Conservation (phyloP, 208 protist genomes). For the Crithidia bombi region DNA sequence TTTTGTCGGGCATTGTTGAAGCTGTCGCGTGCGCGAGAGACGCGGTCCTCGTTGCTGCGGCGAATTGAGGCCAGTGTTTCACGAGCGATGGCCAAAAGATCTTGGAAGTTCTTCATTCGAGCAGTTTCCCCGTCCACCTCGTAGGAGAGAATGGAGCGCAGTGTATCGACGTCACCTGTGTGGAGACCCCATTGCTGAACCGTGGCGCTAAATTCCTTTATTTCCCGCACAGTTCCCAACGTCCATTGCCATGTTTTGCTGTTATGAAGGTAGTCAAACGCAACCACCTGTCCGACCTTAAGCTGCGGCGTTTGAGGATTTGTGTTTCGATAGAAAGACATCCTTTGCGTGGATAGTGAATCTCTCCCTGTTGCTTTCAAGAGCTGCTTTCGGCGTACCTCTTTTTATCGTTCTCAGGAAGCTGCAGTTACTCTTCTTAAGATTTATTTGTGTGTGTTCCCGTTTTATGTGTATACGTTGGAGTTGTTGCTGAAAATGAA, state of each 20-base stretch:
- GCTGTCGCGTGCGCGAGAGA: constrained; percentile 38
- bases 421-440: neutral
- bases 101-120: constrained; percentile 54
- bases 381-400: neutral
- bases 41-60: constrained; percentile 68
- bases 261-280: constrained; percentile 62
- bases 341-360: constrained; percentile 1
- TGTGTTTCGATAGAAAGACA: constrained; percentile 33
- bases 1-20: constrained; percentile 45
- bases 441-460: neutral
- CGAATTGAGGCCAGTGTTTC: constrained; percentile 61
- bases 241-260: constrained; percentile 70
- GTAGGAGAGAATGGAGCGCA: constrained; percentile 54
- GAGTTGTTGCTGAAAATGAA: neutral
- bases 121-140: constrained; percentile 57
- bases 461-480: neutral
- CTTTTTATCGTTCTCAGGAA: neutral
- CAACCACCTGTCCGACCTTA: constrained; percentile 54
- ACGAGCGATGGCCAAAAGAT: constrained; percentile 49
- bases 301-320: constrained; percentile 32
- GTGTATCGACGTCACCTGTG: constrained; percentile 44
- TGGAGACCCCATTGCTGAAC: constrained; percentile 68
- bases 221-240: constrained; percentile 53
- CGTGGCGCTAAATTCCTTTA: constrained; percentile 42
- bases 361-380: neutral